Base-by-base conservation (phyloP, 2,329 filamentous ascomycete species). In the Exophiala bonariae region DNA sequence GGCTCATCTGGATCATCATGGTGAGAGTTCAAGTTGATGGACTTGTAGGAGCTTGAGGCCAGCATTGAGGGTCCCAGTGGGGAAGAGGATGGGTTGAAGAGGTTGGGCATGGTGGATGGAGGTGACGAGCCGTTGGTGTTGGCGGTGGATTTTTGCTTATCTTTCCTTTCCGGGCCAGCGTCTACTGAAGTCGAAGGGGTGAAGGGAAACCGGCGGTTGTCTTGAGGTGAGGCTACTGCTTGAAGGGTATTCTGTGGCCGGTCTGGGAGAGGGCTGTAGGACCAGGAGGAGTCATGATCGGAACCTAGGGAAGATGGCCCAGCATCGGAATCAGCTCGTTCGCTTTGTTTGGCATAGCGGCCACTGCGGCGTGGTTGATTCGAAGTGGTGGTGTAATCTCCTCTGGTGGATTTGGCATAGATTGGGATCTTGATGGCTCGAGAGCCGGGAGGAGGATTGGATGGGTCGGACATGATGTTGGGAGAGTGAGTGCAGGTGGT, bases 401-500 rank as follows among this genome's bases (percentile, higher is more conserved):
- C 46, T 37, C 44, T 14, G 23, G 32, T 32, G 19, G 16, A 52
- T 18, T 44, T 44, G n/a, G 30, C 14, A 28, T 52, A 50, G 6
- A 54, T 22, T 14, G 58, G 58, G n/a, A 61, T 59, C 51, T 58
- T 59, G 49, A 61, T 59, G 22, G 58, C 58, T 32, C 56, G 54
- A 20, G 50, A 52, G 34, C 52, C 53, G 7, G 55, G 52, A 16
- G 45, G 33, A 33, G 44, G 26, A 30, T 40, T 38, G 31, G 46
- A 42, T 36, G 42, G 36, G 26, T 52, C 48, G 18, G 50, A 14
- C 52, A 55, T 55, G 34, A 16, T 38, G 50, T 18, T 37, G 36
- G n/a, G 38, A 49, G 16, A 26, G 14, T n/a, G 18, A 17, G 20
- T 28, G 26, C 13, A 26, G 32, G 40, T 31, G 40, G 35, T 38